Evolutionary conservation across 192 early-diverging fungal species (phyloP).

Genomic region (Chytriomyces sp.): DNA sequence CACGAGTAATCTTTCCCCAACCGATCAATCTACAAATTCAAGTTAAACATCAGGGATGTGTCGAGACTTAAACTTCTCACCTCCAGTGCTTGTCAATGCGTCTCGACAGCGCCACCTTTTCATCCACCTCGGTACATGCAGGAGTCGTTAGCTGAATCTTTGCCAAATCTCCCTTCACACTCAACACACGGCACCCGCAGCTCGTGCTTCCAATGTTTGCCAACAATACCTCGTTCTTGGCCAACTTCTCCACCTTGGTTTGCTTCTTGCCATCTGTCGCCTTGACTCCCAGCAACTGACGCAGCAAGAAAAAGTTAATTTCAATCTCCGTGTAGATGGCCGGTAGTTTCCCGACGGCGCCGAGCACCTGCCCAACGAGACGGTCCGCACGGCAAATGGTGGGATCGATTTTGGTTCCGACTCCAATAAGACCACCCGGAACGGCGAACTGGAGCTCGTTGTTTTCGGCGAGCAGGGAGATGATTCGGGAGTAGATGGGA

Average conservation of each 20-base stretch:
- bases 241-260: constrained; percentile 91
- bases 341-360: constrained; percentile 87
- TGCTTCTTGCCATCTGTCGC: constrained; percentile 95
- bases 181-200: constrained; percentile 91
- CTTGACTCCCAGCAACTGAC: constrained; percentile 94
- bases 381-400: constrained; percentile 95
- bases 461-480: constrained; percentile 82
- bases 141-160: constrained; percentile 89
- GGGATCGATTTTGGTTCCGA: constrained; percentile 95
- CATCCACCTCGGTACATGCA: constrained; percentile 92
- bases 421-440: constrained; percentile 98
- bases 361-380: constrained; percentile 94
- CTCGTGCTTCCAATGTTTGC: constrained; percentile 96
- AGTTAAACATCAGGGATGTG: constrained; percentile 3
- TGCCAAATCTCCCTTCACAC: constrained; percentile 92
- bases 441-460: constrained; percentile 97
- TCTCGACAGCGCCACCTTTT: constrained; percentile 94
- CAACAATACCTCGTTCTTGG: constrained; percentile 91
- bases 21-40: constrained; percentile 79
- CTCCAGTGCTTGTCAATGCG: constrained; percentile 99
- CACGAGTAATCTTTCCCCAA: constrained; percentile 95
- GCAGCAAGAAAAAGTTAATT: constrained; percentile 95
- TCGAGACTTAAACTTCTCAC: constrained; percentile 35
- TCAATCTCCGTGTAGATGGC: constrained; percentile 94
- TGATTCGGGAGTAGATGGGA: constrained; percentile 87